Percentiles rank a stretch among this genome's conserved stretches.
phyloP scores from a whole-genome alignment of 257 asterid species.

The Jacaranda copaia region DNA sequence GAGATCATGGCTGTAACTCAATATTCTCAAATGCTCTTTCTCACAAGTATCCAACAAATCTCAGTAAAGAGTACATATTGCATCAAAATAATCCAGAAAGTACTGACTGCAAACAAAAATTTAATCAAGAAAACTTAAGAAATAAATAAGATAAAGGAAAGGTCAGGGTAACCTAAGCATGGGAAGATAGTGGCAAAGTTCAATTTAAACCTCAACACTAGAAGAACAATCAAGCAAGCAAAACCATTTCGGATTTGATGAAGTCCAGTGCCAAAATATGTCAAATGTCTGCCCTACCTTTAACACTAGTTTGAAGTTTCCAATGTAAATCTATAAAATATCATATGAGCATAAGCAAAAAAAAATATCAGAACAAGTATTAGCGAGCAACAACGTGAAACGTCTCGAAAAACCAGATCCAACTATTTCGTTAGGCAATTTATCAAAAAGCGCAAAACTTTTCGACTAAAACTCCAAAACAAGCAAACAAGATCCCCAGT shows the following conservation, averaged over 20 bases:
- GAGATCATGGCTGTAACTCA: background rate
- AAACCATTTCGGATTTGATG: background rate
- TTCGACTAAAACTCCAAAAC: background rate
- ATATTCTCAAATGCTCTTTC: slow-evolving; percentile 4
- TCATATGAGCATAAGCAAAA: background rate
- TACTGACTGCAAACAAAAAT: slow-evolving; percentile 5
- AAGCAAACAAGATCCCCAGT: background rate
- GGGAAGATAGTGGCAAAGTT: background rate
- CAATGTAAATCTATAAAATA: slow-evolving; percentile 6
- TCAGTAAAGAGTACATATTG: background rate
- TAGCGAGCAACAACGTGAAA: background rate
- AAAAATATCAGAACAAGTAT: slow-evolving; percentile 17
- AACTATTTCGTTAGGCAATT: slow-evolving; percentile 20
- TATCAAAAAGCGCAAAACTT: background rate
- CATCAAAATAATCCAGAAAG: slow-evolving; percentile 14
- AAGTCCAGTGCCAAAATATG: background rate
- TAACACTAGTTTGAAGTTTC: slow-evolving; percentile 5
- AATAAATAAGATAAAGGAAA: background rate
- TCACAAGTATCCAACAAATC: slow-evolving; percentile 14
- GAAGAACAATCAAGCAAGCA: background rate
- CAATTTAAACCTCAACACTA: slow-evolving; percentile 11
- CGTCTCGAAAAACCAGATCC: slow-evolving; percentile 35
- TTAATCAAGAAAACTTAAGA: background rate
- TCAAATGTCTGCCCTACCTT: background rate
- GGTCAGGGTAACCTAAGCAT: slow-evolving; percentile 11